A percentile compares a stretch with the other conserved stretches of the same genome.
phyloP scores from a whole-genome alignment of 2,329 filamentous ascomycete genomes.

The Monilinia fructigena region DNA sequence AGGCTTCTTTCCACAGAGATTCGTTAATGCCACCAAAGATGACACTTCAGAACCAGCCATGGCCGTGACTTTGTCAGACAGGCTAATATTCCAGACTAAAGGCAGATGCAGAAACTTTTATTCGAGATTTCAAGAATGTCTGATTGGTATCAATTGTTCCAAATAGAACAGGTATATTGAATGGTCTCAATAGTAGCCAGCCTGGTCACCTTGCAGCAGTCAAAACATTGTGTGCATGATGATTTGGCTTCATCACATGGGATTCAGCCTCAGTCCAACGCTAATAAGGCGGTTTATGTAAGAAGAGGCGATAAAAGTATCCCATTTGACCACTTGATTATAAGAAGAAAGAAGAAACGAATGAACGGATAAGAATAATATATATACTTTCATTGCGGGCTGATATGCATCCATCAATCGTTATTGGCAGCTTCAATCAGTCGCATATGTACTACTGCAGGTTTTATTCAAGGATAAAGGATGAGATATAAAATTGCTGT shows the following conservation, averaged over 20 bases:
- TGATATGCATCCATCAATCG: neutral
- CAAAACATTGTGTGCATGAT: neutral
- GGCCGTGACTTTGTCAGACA: neutral
- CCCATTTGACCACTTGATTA: too few relatives aligned
- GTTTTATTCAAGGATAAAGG: too few relatives aligned
- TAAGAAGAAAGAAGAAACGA: too few relatives aligned
- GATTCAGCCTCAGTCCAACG: neutral
- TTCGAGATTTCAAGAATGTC: neutral
- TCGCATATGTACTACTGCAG: too few relatives aligned
- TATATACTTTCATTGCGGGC: neutral
- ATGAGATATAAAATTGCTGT: too few relatives aligned
- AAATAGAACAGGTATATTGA: neutral
- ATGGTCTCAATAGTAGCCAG: neutral
- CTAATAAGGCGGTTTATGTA: neutral
- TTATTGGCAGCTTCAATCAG: neutral
- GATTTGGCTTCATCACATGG: neutral
- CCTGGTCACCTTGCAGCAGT: neutral
- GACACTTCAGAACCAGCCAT: neutral
- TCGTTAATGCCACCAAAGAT: neutral
- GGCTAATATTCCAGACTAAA: too few relatives aligned
- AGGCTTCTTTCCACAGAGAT: constrained; percentile 3
- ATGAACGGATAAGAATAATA: too few relatives aligned
- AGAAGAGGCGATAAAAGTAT: too few relatives aligned
- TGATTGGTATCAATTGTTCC: neutral
- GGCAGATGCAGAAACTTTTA: too few relatives aligned